A percentile compares a stretch with the other conserved stretches of the same genome.
phyloP scores from a whole-genome alignment of 257 asterid genomes.

The Lantana camara region DNA sequence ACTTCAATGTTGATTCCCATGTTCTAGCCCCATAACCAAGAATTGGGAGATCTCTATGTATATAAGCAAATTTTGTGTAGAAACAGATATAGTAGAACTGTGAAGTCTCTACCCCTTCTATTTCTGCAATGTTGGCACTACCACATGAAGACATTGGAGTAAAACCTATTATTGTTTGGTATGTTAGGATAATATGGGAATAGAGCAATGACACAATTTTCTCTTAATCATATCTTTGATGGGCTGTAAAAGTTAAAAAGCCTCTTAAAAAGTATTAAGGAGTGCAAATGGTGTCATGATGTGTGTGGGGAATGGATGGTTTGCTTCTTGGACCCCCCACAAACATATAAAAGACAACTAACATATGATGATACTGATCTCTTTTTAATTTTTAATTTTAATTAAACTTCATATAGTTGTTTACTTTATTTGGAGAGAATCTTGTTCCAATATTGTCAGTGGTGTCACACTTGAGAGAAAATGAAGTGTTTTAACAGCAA shows the following conservation, averaged over 20 bases:
- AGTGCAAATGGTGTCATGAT: constrained; percentile 40
- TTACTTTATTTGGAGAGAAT: too few relatives aligned
- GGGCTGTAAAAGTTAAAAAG: constrained; percentile 40
- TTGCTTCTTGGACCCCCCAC: constrained; percentile 35
- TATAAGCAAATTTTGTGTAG: too few relatives aligned
- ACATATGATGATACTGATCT: constrained; percentile 18
- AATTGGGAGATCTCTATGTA: too few relatives aligned
- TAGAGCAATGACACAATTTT: constrained; percentile 10
- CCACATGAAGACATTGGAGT: too few relatives aligned
- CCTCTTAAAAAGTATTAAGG: constrained; percentile 8
- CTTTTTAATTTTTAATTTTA: too few relatives aligned
- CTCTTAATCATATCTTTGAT: constrained; percentile 37
- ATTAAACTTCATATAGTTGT: too few relatives aligned
- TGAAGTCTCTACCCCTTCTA: too few relatives aligned
- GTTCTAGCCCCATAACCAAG: too few relatives aligned
- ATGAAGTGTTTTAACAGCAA: constrained; percentile 16
- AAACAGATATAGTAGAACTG: too few relatives aligned
- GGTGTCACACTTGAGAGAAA: constrained; percentile 11
- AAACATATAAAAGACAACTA: constrained; percentile 25
- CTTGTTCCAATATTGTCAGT: not conserved
- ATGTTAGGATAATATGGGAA: not conserved
- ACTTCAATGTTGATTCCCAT: too few relatives aligned
- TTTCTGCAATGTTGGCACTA: too few relatives aligned
- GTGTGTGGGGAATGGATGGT: constrained; percentile 28
- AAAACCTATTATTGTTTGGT: too few relatives aligned